A percentile compares a stretch with the other conserved stretches of the same genome.
Conservation (phyloP, 768 basidiomycete genomes). For the Hypholoma fasciculare region DNA sequence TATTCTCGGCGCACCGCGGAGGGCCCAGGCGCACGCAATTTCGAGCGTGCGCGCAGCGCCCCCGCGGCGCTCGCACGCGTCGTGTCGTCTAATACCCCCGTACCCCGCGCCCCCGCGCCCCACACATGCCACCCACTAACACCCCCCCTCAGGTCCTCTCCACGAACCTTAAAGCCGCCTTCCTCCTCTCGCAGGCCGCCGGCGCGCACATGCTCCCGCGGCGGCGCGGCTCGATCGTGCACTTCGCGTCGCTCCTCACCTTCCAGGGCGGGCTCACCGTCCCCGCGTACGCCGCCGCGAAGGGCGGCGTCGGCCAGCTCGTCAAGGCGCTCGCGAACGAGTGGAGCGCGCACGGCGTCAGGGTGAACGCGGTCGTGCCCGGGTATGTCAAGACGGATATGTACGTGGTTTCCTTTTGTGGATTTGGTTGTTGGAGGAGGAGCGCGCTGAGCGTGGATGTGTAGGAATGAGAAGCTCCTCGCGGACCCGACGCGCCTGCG, state of each 20-base stretch:
- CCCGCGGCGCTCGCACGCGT: background rate
- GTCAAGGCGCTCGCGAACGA: constrained; percentile 93
- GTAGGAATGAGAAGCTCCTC: constrained; percentile 49
- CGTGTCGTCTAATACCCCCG: background rate
- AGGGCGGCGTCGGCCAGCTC: constrained; percentile 82
- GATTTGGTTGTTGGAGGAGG: background rate
- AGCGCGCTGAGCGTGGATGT: background rate
- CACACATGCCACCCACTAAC: no score
- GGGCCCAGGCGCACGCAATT: no score
- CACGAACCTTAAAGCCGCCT: constrained; percentile 86
- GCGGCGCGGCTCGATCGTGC: constrained; percentile 69
- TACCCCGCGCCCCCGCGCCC: background rate
- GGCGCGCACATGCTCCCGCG: constrained; percentile 86
- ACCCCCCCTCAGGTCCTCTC: constrained; percentile 60
- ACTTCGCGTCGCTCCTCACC: constrained; percentile 62
- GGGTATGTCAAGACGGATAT: constrained; percentile 92
- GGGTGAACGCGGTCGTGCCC: constrained; percentile 87
- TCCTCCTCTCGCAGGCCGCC: constrained; percentile 84
- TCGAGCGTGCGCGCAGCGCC: background rate
- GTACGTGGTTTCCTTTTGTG: constrained; percentile 37
- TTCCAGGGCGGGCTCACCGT: constrained; percentile 72
- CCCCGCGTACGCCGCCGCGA: constrained; percentile 91
- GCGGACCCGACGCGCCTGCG: constrained; percentile 61
- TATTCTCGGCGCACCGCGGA: no score
- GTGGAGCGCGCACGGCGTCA: constrained; percentile 86